Base-by-base conservation (phyloP, 2,329 filamentous ascomycete species). In the Ophioceras dolichostomum region DNA sequence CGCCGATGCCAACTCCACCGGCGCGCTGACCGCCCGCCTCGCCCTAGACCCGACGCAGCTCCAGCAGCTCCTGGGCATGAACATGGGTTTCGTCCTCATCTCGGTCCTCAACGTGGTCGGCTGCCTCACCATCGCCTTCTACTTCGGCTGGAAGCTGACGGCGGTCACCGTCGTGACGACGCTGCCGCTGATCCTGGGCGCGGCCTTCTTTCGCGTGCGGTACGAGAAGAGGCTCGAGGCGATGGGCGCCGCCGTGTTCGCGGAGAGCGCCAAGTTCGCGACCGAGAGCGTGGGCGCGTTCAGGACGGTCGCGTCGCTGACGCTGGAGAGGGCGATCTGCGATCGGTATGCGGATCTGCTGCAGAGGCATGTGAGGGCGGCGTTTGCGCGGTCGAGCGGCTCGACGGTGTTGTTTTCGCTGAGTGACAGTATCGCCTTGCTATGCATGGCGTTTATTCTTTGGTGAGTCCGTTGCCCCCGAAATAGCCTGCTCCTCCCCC, bases 81-180 rank as follows among this genome's bases (percentile, higher is more conserved):
- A 79, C 50, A 76, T 79, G 70, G 67, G 75, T 1, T 65, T 81
- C 36, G 69, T 73, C 4, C 65, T 64, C 41, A 73, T 79, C 18
- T 75, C 78, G 8, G 50, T 79, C 10, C 76, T 83, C 49, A 81
- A 73, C 37, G 57, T 87, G 3, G 48, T 74, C 4, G 81, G 79
- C 0, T 76, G 71, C 13, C 55, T 83, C 12, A 61, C 68, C 20
- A 77, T 87, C 33, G 67, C 78, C 1, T 84, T 84, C 47, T 63
- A 68, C 10, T 85, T 80, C 49, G 79, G 80, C 1, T 88, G 83
- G 83, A 87, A 86, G 51, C 63, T 88, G 9, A 73, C 77, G 1
- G 54, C 85, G 0, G 76, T 88, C 1, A 56, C 61, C 2, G 57
- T 58, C 13, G 43, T 49, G 18, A 49, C 52, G 1, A 53, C 56